A percentile compares a stretch with the other conserved stretches of the same genome.
These are phyloP conservation scores for Trypanosoma lewisi DNA, from an alignment of 208 protist species.

Conservation along the genomic window DNA sequence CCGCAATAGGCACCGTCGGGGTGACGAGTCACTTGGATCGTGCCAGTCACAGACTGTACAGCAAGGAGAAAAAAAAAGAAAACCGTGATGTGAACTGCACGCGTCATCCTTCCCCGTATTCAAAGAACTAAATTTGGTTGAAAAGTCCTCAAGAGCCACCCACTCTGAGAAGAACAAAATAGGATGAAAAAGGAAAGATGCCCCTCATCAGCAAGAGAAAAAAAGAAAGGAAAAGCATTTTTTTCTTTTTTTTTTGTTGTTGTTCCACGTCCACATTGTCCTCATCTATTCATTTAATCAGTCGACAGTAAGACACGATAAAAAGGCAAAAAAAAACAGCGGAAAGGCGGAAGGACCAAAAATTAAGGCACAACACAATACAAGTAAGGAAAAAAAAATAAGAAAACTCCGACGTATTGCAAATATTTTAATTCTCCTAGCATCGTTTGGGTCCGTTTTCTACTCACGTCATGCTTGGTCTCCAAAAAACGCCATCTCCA, in stretches of 20 bases:
- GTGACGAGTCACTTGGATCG: constrained; percentile 1
- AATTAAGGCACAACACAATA: background rate
- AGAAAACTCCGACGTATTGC: too few relatives aligned
- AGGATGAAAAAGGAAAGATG: too few relatives aligned
- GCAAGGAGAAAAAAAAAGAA: constrained; percentile 13
- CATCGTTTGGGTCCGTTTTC: too few relatives aligned
- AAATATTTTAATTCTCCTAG: too few relatives aligned
- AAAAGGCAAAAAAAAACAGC: constrained; percentile 7
- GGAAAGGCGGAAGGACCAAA: constrained; percentile 3
- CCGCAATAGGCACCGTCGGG: constrained; percentile 60
- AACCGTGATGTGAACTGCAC: background rate
- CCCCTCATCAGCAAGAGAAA: background rate
- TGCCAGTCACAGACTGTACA: background rate
- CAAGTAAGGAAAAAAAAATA: background rate
- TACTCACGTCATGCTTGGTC: too few relatives aligned
- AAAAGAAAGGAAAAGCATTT: constrained; percentile 20
- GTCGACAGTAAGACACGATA: too few relatives aligned
- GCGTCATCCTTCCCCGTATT: constrained; percentile 7
- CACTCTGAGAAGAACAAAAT: too few relatives aligned
- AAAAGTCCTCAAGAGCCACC: too few relatives aligned
- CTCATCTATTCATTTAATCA: too few relatives aligned
- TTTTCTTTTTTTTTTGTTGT: constrained; percentile 9
- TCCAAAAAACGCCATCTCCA: constrained; percentile 11
- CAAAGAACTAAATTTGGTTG: too few relatives aligned
- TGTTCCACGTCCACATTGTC: too few relatives aligned